Percentiles rank a stretch among this genome's conserved stretches.
These are phyloP conservation scores for Graphilbum fragrans DNA, from an alignment of 2,329 filamentous ascomycete genomes.

Conservation along the genomic window DNA sequence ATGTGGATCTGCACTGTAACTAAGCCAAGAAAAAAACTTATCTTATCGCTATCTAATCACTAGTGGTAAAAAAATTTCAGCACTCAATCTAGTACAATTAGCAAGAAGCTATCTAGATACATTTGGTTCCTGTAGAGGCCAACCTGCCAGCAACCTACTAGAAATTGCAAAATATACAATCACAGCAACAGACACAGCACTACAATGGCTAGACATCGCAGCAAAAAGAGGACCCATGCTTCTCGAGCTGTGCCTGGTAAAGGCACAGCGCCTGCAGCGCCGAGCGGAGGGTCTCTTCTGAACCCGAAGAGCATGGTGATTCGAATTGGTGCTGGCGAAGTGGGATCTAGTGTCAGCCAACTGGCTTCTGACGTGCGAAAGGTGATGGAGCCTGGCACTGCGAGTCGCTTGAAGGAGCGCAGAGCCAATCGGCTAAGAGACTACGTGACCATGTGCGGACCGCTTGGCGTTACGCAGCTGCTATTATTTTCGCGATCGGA, in stretches of 20 bases:
- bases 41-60: not conserved
- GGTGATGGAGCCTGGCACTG: constrained; percentile 95
- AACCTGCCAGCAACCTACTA: no score
- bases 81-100: no score
- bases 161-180: no score
- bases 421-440: constrained; percentile 80
- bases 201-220: constrained; percentile 64
- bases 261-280: constrained; percentile 30
- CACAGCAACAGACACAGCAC: not conserved
- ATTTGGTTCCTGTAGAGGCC: no score
- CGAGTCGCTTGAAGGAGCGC: constrained; percentile 77
- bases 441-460: constrained; percentile 91
- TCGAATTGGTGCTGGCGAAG: constrained; percentile 85
- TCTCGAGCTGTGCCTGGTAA: constrained; percentile 48
- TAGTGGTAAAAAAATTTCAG: not conserved
- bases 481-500: constrained; percentile 86
- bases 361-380: constrained; percentile 79
- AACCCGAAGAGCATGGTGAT: constrained; percentile 97
- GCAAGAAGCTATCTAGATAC: no score
- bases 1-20: not conserved
- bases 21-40: constrained; percentile 2
- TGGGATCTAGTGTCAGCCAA: constrained; percentile 83
- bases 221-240: constrained; percentile 81
- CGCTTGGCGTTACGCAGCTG: constrained; percentile 83
- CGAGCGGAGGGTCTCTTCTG: constrained; percentile 48